These are phyloP conservation scores for Truncatella angustata DNA, from an alignment of 2,329 filamentous ascomycete genomes.

Conservation along the genomic window DNA sequence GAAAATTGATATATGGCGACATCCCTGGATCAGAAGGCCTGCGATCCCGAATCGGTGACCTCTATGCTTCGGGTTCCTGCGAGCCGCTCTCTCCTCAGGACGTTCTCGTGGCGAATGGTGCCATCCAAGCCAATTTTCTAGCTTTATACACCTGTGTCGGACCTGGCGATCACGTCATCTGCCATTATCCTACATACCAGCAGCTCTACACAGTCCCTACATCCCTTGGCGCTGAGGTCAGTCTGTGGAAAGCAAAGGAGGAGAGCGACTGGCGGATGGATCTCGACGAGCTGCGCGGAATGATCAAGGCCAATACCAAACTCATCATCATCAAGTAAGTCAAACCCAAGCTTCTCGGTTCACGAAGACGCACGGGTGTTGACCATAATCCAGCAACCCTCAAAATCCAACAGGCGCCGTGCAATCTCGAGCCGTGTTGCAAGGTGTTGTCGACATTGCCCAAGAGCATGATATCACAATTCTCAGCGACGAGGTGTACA, in stretches of 20 bases:
- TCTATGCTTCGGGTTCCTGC: no score
- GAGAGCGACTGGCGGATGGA: background rate
- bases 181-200: background rate
- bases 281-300: background rate
- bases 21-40: background rate
- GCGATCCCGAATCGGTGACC: background rate
- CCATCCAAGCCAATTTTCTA: background rate
- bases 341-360: background rate
- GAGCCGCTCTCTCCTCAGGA: background rate
- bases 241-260: background rate
- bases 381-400: background rate
- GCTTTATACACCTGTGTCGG: background rate
- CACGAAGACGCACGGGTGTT: background rate
- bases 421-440: background rate
- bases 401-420: background rate
- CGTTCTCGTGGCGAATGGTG: background rate
- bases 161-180: background rate
- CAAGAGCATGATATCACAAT: background rate
- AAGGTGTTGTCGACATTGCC: background rate
- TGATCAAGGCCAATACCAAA: background rate
- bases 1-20: background rate
- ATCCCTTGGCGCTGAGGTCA: background rate
- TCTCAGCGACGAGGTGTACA: background rate
- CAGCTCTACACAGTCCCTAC: background rate
- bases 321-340: background rate